phyloP scores from a whole-genome alignment of 1,139 yeast genomes.

The Geotrichum cucujoidarum region DNA sequence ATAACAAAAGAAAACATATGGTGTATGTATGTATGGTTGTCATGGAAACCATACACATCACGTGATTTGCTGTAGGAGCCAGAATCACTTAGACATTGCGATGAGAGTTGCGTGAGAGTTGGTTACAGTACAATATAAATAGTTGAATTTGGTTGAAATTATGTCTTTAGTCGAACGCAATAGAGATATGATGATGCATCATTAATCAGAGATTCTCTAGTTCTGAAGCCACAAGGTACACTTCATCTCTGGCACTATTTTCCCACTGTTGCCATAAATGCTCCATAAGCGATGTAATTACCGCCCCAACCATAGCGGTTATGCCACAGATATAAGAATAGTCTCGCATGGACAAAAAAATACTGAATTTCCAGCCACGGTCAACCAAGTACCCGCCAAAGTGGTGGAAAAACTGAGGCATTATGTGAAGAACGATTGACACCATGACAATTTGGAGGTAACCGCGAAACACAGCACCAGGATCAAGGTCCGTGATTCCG shows the following conservation, averaged over 20 bases:
- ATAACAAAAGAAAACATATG: conserved; percentile 12
- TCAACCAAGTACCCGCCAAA: background rate
- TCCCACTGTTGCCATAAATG: conserved; percentile 20
- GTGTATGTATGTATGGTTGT: conserved; percentile 9
- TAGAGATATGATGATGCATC: too few relatives aligned
- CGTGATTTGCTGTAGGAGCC: too few relatives aligned
- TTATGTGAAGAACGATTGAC: background rate
- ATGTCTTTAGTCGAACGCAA: too few relatives aligned
- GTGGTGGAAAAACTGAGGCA: conserved; percentile 2
- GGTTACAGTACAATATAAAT: too few relatives aligned
- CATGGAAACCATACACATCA: too few relatives aligned
- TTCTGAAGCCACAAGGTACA: conserved; percentile 35
- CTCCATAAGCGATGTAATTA: conserved; percentile 8
- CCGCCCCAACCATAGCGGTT: conserved; percentile 23
- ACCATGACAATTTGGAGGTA: conserved; percentile 1
- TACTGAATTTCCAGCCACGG: background rate
- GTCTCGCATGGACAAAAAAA: conserved; percentile 3
- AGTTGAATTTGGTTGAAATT: too few relatives aligned
- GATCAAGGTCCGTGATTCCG: conserved; percentile 13
- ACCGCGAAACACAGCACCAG: background rate
- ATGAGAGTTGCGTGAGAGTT: too few relatives aligned
- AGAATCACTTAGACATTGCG: too few relatives aligned
- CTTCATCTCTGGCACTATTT: conserved; percentile 32
- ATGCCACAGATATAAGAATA: conserved; percentile 11
- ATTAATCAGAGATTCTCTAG: conserved; percentile 30